Percentiles rank a stretch among this genome's conserved stretches.
Conservation (phyloP, 305 asterid species). For the Rubia balearica region DNA sequence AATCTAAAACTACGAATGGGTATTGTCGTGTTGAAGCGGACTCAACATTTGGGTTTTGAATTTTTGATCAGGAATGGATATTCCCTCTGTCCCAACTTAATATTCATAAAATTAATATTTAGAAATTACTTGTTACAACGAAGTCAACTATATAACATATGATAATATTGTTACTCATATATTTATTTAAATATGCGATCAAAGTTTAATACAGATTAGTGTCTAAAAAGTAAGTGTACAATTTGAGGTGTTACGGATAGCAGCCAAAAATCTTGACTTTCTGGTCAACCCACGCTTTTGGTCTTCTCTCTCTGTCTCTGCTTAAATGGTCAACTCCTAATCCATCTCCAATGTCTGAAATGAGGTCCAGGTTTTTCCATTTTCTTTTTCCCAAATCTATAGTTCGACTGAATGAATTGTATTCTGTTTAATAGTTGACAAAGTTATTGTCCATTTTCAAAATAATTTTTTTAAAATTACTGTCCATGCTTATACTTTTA, state of each 20-base stretch:
- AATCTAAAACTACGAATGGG: background rate
- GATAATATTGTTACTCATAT: too few species aligned
- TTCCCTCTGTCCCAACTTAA: too few species aligned
- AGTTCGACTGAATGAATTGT: background rate
- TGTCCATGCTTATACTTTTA: too few species aligned
- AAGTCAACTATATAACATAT: too few species aligned
- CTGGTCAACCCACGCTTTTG: conserved; percentile 1
- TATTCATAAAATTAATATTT: too few species aligned
- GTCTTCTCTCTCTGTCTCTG: background rate
- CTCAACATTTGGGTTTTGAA: background rate
- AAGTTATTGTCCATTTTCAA: background rate
- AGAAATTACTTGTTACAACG: too few species aligned
- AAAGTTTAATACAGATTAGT: too few species aligned
- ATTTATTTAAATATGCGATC: too few species aligned
- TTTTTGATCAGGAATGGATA: too few species aligned
- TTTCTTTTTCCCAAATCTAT: background rate
- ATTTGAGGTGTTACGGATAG: too few species aligned
- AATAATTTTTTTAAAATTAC: too few species aligned
- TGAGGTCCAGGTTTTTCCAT: background rate
- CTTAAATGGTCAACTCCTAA: background rate
- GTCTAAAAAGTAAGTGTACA: too few species aligned
- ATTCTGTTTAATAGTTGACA: background rate
- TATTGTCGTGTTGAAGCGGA: background rate
- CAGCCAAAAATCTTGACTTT: conserved; percentile 13
- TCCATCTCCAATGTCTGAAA: background rate